Evolutionary conservation across 257 asterid species (phyloP).

Genomic region (Henckelia pumila): DNA sequence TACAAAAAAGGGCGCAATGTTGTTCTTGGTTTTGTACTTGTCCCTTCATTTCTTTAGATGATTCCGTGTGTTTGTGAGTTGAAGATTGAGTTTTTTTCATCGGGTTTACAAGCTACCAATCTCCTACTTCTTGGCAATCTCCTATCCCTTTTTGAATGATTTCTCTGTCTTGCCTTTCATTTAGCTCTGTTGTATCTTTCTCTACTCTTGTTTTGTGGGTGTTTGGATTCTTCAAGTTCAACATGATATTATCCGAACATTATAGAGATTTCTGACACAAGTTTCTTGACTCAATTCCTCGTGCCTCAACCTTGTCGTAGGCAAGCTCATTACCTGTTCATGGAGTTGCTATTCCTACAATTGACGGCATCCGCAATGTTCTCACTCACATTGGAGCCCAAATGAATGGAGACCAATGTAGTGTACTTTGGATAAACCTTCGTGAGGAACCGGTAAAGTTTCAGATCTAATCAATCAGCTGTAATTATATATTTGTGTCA

Average conservation of each 20-base stretch:
- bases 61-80: too few relatives aligned
- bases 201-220: background rate
- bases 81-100: background rate
- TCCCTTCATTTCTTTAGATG: too few relatives aligned
- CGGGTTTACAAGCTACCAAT: background rate
- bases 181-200: background rate
- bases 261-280: background rate
- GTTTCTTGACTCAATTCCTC: conserved; percentile 11
- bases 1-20: background rate
- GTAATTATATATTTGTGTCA: background rate
- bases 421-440: conserved; percentile 84
- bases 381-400: conserved; percentile 81
- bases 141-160: background rate
- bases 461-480: conserved; percentile 5
- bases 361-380: conserved; percentile 88
- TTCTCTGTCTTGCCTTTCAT: too few relatives aligned
- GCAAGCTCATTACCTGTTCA: conserved; percentile 82
- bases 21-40: too few relatives aligned
- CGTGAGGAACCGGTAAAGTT: conserved; percentile 95
- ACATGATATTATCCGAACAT: background rate
- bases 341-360: conserved; percentile 96
- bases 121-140: conserved; percentile 6
- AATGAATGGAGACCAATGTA: conserved; percentile 53
- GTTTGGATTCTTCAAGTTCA: background rate
- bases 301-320: conserved; percentile 32